Evolutionary conservation across 495 filamentous ascomycete genomes (phyloP).

Genomic region (Aspergillus wentii): DNA sequence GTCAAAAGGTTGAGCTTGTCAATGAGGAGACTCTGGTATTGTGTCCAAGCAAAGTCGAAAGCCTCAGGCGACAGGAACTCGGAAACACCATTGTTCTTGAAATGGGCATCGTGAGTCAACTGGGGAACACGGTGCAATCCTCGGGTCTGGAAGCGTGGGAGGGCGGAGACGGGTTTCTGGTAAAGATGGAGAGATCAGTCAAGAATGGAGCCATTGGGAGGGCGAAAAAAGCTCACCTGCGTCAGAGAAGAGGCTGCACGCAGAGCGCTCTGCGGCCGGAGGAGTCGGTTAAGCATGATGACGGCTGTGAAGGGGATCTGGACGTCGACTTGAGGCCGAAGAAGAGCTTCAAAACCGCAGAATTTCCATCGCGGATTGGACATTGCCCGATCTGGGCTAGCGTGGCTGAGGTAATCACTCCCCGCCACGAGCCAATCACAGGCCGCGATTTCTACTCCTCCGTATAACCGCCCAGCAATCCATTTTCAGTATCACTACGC

Average conservation of each 20-base stretch:
- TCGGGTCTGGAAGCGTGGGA: conserved; percentile 39
- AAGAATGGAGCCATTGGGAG: conserved; percentile 1
- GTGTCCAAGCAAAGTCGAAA: conserved; percentile 72
- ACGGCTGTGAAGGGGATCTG: conserved; percentile 6
- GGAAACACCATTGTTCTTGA: conserved; percentile 56
- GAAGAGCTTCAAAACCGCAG: conserved; percentile 24
- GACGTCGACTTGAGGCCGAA: conserved; percentile 7
- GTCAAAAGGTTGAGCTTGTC: conserved; percentile 70
- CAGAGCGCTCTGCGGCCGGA: conserved; percentile 48
- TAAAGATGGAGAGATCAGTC: conserved; percentile 18
- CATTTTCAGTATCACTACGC: too few relatives aligned
- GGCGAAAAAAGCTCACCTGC: conserved; percentile 21
- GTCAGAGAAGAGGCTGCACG: conserved; percentile 31
- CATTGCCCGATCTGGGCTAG: conserved; percentile 25
- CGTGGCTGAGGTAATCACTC: conserved; percentile 25
- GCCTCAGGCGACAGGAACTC: conserved; percentile 60
- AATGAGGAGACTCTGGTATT: conserved; percentile 71
- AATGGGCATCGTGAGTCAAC: conserved; percentile 50
- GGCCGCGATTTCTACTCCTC: conserved; percentile 19
- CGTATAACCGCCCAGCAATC: too few relatives aligned
- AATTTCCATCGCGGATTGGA: conserved; percentile 29
- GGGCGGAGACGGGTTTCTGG: conserved; percentile 37
- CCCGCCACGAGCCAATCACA: conserved; percentile 26
- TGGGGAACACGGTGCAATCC: conserved; percentile 52
- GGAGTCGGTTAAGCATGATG: conserved; percentile 49